These are phyloP conservation scores for Aspergillus arachidicola DNA, from an alignment of 2,329 filamentous ascomycete species.

Conservation along the genomic window DNA sequence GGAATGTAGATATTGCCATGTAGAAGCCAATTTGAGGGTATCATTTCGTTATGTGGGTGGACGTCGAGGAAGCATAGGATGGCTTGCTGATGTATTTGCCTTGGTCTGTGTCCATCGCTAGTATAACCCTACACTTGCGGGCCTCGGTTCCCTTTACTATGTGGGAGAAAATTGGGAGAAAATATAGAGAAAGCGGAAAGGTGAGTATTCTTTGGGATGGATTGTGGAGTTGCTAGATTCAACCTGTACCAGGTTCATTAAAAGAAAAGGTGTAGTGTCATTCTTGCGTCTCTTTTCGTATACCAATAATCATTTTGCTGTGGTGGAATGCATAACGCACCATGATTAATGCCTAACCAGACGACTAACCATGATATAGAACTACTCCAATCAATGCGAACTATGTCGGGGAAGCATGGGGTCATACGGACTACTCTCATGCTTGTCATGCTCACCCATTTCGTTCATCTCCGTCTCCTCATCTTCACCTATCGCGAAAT, in stretches of 20 bases:
- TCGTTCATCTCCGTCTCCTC: constrained; percentile 4
- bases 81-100: too few species aligned
- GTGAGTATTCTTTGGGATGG: too few species aligned
- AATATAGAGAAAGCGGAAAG: too few species aligned
- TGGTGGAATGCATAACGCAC: too few species aligned
- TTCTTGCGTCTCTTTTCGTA: background rate
- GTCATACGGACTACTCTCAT: constrained; percentile 3
- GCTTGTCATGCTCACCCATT: background rate
- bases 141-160: too few species aligned
- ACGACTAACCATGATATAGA: too few species aligned
- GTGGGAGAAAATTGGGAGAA: too few species aligned
- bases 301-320: background rate
- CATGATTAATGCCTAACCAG: too few species aligned
- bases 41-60: background rate
- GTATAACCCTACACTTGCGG: fast-evolving
- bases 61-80: background rate
- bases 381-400: background rate
- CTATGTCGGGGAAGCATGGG: background rate
- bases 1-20: too few species aligned
- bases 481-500: constrained; percentile 1
- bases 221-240: background rate
- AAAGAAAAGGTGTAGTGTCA: background rate
- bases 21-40: background rate
- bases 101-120: background rate
- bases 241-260: background rate